These are phyloP conservation scores for Penicillium sp. DNA, from an alignment of 2,329 filamentous ascomycete species.

Conservation along the genomic window DNA sequence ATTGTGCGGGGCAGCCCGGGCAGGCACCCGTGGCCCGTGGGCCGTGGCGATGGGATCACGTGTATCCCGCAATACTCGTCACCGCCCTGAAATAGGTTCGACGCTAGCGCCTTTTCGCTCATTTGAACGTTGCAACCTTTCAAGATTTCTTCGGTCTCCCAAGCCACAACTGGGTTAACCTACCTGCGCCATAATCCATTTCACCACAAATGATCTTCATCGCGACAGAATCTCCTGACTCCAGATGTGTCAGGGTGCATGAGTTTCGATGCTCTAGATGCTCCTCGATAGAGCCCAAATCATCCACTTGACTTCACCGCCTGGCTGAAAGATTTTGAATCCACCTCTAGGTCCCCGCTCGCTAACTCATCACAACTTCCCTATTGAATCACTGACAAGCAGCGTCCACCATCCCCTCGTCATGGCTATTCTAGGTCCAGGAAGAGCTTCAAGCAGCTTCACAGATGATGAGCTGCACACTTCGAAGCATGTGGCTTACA, in stretches of 20 bases:
- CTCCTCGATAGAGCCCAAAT: not conserved
- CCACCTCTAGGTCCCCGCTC: not conserved
- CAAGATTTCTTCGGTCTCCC: too few species aligned
- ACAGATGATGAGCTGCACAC: constrained; percentile 52
- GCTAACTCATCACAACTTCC: constrained; percentile 12
- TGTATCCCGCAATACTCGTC: not conserved
- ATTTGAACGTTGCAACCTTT: too few species aligned
- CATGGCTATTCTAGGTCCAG: constrained; percentile 61
- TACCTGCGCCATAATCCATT: not conserved
- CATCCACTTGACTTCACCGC: not conserved
- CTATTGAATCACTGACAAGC: constrained; percentile 14
- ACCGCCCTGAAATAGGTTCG: not conserved
- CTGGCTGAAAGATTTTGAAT: not conserved
- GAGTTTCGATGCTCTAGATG: not conserved
- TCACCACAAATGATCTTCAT: too few species aligned
- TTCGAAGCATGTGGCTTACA: constrained; percentile 80
- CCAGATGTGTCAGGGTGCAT: not conserved
- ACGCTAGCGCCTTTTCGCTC: not conserved
- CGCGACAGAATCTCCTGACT: too few species aligned
- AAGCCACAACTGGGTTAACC: not conserved
- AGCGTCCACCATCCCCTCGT: constrained; percentile 4
- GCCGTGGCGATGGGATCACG: not conserved
- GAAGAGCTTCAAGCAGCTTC: constrained; percentile 47
- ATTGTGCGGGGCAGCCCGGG: not conserved
- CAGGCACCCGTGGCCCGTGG: not conserved